Evolutionary conservation across 176 grass and related monocot species (phyloP), one percentile per base, ranked within the genome.

Genomic region (Rhynchospora breviuscula): DNA sequence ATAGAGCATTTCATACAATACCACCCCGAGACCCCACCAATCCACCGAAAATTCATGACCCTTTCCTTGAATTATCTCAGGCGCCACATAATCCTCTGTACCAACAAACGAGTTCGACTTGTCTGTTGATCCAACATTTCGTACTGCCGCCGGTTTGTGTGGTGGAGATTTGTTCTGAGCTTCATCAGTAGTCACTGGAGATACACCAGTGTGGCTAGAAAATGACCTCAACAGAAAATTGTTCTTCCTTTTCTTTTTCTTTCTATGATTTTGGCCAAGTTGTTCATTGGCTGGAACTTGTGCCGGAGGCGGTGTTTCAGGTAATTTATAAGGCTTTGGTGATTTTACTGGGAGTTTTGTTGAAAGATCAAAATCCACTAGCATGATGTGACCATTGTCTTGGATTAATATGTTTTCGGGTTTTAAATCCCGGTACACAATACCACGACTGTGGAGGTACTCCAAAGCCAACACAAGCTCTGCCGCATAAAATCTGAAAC

Each of bases 1-100:
- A 87, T 99, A 99, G 35, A 99, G 88, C 97, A 99, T 99, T 89
- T 99, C 93, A 88, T 99, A 93, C 5, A 99, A 91, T 5, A 99
- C 93, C 25, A 99, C 87, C 14, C 93, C 93, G 3, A 96, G 86
- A 35, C 97, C 89, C 93, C 97, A 99, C 93, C 97, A 92, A 87
- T 99, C 97, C 6, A 99, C 93, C 21, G 91, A 53, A 90, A 93
- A 99, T 79, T 99, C 97, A 85, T 99, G 97, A 44, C 93, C 97
- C 33, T 80, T 87, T 0, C 96, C 96, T 12, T 86, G 61, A 87
- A 99, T 99, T 83, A 99, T 99, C 86, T 99, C 96, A 19, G 96
- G 96, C 13, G 96, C 93, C 17, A 99, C 96, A 88, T 99, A 99
- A 58, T 99, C 96, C 89, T 99, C 96, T 11, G 96, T 99, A 7